Evolutionary conservation across 495 filamentous ascomycete genomes (phyloP).

Genomic region (Chaetomium tenue): DNA sequence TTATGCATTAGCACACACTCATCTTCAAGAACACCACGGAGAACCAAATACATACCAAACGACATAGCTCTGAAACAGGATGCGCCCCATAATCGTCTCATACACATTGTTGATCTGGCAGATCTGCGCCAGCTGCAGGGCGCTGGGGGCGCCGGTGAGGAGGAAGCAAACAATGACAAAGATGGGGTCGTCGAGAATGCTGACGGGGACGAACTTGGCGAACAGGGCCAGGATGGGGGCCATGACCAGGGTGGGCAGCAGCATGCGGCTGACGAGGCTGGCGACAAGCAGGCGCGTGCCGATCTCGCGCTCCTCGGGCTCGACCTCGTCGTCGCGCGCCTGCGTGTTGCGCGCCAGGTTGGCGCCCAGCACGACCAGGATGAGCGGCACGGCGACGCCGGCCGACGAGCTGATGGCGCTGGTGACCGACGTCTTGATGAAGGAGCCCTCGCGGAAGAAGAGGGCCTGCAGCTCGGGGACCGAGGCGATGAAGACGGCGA

Average conservation of each 20-base stretch:
- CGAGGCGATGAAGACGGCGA: slow-evolving; percentile 83
- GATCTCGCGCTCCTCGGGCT: slow-evolving; percentile 63
- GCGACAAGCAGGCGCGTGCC: slow-evolving; percentile 80
- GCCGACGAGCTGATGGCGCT: slow-evolving; percentile 80
- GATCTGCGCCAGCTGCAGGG: slow-evolving; percentile 93
- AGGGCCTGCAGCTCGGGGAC: slow-evolving; percentile 77
- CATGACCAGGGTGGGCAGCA: slow-evolving; percentile 89
- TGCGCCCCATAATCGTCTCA: slow-evolving; percentile 85
- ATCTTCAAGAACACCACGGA: too few relatives aligned
- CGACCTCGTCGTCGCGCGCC: slow-evolving; percentile 52
- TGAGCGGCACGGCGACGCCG: slow-evolving; percentile 89
- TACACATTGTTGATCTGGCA: slow-evolving; percentile 98
- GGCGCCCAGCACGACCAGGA: slow-evolving; percentile 92
- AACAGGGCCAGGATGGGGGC: slow-evolving; percentile 85
- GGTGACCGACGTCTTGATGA: slow-evolving; percentile 89
- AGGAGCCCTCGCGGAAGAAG: slow-evolving; percentile 88
- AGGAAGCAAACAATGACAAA: slow-evolving; percentile 97
- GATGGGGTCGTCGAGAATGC: slow-evolving; percentile 95
- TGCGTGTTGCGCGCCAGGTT: slow-evolving; percentile 81
- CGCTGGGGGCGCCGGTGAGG: slow-evolving; percentile 89
- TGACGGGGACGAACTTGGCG: slow-evolving; percentile 88
- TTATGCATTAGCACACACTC: neutral
- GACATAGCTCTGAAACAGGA: slow-evolving; percentile 97
- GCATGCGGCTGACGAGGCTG: slow-evolving; percentile 82
- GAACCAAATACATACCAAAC: slow-evolving; percentile 64